phyloP scores from a whole-genome alignment of 306 rosid species.

The Adenanthera pavonina region DNA sequence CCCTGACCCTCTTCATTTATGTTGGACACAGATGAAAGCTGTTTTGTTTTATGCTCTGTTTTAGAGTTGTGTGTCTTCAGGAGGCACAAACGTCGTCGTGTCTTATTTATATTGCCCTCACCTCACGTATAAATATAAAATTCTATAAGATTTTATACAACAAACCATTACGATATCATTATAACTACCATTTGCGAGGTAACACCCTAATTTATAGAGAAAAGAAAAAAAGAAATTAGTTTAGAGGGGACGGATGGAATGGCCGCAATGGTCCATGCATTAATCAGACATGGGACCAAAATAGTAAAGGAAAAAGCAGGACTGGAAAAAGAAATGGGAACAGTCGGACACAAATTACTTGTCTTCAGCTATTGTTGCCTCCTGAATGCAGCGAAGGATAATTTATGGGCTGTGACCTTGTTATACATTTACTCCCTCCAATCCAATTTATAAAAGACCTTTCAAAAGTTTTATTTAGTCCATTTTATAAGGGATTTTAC shows the following conservation, averaged over 20 bases:
- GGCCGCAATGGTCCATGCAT: neutral
- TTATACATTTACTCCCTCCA: too few relatives aligned
- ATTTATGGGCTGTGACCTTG: too few relatives aligned
- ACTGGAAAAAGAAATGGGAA: neutral
- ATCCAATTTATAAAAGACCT: too few relatives aligned
- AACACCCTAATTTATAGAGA: constrained; percentile 38
- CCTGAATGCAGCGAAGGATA: too few relatives aligned
- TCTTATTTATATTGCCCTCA: neutral
- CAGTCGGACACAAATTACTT: too few relatives aligned
- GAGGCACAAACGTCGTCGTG: too few relatives aligned
- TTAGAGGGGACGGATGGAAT: neutral
- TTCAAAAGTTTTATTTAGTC: too few relatives aligned
- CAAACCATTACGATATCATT: too few relatives aligned
- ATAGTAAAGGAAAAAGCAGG: neutral
- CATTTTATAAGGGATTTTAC: too few relatives aligned
- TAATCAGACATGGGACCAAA: neutral
- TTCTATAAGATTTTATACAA: neutral
- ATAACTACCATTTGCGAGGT: neutral
- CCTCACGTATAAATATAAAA: neutral
- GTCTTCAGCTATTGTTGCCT: too few relatives aligned
- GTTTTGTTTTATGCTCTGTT: constrained; percentile 39
- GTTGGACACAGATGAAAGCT: constrained; percentile 38
- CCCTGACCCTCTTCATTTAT: constrained; percentile 29
- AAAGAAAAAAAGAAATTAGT: too few relatives aligned
- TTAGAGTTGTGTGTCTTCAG: constrained; percentile 2